A percentile compares a stretch with the other conserved stretches of the same genome.
Evolutionary conservation across 495 filamentous ascomycete species (phyloP).

Genomic region (Melanomma pulvis-pyrius): DNA sequence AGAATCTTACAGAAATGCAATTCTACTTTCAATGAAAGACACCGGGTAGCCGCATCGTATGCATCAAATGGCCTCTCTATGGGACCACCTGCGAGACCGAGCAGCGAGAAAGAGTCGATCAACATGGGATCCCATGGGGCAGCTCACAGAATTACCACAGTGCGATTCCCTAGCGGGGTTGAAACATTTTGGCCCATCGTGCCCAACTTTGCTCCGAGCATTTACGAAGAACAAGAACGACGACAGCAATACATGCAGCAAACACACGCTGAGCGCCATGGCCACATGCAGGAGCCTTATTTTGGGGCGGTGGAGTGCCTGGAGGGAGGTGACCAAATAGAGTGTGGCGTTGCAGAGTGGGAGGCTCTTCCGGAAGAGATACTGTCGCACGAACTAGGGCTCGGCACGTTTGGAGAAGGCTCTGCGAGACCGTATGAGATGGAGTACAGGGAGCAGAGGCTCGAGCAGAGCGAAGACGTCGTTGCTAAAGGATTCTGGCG

Average conservation of each 20-base stretch:
- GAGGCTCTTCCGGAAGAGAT: background rate
- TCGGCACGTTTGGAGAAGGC: background rate
- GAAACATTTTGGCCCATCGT: constrained; percentile 2
- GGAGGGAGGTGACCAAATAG: constrained; percentile 7
- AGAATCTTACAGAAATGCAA: constrained; percentile 24
- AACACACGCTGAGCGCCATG: background rate
- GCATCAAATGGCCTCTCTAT: background rate
- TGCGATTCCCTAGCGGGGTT: constrained; percentile 19
- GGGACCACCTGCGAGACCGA: background rate
- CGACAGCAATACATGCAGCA: constrained; percentile 3
- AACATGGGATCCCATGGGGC: background rate
- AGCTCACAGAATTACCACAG: constrained; percentile 12
- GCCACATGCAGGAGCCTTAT: constrained; percentile 1
- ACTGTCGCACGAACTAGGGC: background rate
- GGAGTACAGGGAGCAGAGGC: background rate
- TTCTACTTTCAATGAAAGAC: constrained; percentile 14
- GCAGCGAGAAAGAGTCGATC: background rate
- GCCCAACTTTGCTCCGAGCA: constrained; percentile 11
- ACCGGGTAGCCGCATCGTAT: background rate
- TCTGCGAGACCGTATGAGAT: background rate
- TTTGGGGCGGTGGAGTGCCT: background rate
- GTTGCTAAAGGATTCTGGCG: constrained; percentile 41
- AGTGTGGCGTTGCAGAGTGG: constrained; percentile 10
- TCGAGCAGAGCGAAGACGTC: background rate
- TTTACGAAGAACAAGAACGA: constrained; percentile 27